A percentile compares a stretch with the other conserved stretches of the same genome.
phyloP scores from a whole-genome alignment of 2,329 filamentous ascomycete genomes.

The Elsinoe ampelina region DNA sequence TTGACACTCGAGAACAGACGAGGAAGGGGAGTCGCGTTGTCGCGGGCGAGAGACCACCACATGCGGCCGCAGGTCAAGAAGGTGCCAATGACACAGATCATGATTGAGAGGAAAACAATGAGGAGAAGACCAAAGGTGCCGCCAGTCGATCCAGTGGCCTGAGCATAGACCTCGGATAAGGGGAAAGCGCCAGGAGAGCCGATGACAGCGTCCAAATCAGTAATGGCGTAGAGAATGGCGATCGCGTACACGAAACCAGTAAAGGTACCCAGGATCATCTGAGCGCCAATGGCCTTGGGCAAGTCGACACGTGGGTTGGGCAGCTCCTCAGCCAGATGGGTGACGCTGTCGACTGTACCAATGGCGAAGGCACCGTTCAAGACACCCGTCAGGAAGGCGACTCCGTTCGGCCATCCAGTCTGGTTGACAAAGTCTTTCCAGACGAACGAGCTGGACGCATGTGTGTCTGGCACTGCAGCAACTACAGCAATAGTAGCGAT shows the following conservation, averaged over 20 bases:
- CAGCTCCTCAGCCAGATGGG: slow-evolving; percentile 31
- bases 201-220: slow-evolving; percentile 34
- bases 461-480: slow-evolving; percentile 44
- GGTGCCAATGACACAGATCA: slow-evolving; percentile 44
- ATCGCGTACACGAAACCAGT: slow-evolving; percentile 42
- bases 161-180: slow-evolving; percentile 39
- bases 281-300: slow-evolving; percentile 41
- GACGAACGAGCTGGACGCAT: slow-evolving; percentile 45
- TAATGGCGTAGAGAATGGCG: slow-evolving; percentile 43
- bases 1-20: slow-evolving; percentile 46
- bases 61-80: slow-evolving; percentile 39
- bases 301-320: slow-evolving; percentile 33
- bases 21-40: slow-evolving; percentile 52
- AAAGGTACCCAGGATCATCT: slow-evolving; percentile 40
- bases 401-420: slow-evolving; percentile 40
- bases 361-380: slow-evolving; percentile 32
- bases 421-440: slow-evolving; percentile 45
- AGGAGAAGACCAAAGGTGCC: slow-evolving; percentile 50
- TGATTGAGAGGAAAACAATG: slow-evolving; percentile 44
- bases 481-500: slow-evolving; percentile 30
- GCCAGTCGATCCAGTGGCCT: slow-evolving; percentile 40
- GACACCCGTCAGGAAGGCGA: slow-evolving; percentile 30
- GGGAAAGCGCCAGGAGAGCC: slow-evolving; percentile 35
- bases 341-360: slow-evolving; percentile 28
- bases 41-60: slow-evolving; percentile 49